A percentile compares a stretch with the other conserved stretches of the same genome.
Conservation (phyloP, 805 yeast species). For the Yamadazyma olivae region DNA sequence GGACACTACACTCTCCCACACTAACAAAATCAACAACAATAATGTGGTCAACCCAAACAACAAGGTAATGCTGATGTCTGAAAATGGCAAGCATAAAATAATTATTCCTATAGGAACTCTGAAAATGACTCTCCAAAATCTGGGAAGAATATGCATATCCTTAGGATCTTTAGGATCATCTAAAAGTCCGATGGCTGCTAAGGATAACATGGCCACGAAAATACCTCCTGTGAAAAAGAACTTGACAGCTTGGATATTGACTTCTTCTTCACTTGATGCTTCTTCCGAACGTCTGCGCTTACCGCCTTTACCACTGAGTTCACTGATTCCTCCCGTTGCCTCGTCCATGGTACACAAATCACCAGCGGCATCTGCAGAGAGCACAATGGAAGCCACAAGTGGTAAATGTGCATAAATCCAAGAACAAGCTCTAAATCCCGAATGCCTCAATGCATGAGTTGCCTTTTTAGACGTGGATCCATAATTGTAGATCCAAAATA, state of each 20-base stretch:
- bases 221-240: constrained; percentile 55
- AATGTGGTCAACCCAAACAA: constrained; percentile 43
- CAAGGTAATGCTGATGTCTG: constrained; percentile 34
- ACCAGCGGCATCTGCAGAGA: constrained; percentile 60
- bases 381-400: constrained; percentile 46
- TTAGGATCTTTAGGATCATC: constrained; percentile 45
- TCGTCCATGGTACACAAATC: constrained; percentile 32
- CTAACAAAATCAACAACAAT: constrained; percentile 27
- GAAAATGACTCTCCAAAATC: constrained; percentile 35
- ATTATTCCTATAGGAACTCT: constrained; percentile 40
- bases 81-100: constrained; percentile 43
- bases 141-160: constrained; percentile 25
- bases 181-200: constrained; percentile 39
- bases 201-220: constrained; percentile 37
- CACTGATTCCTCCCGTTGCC: neutral
- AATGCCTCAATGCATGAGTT: constrained; percentile 52
- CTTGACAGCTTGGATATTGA: constrained; percentile 38
- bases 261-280: constrained; percentile 23
- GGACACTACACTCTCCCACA: constrained; percentile 35
- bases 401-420: constrained; percentile 52
- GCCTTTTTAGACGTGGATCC: constrained; percentile 50
- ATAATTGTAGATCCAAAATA: constrained; percentile 53
- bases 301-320: neutral
- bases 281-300: no score
- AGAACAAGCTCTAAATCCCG: constrained; percentile 40